Evolutionary conservation across 257 asterid genomes (phyloP).

Genomic region (Fraxinus excelsior): DNA sequence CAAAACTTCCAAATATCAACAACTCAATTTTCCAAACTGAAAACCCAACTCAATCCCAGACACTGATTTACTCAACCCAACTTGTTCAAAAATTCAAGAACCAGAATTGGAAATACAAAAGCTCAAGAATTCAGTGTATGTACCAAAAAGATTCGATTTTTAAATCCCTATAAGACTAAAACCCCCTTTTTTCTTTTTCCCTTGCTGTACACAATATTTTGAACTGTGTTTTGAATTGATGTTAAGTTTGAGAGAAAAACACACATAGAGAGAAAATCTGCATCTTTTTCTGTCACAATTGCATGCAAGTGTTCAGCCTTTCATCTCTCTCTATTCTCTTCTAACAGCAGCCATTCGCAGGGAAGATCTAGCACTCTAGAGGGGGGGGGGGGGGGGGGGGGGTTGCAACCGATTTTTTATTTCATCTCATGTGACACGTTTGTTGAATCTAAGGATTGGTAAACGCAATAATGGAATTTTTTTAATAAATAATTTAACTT

Average conservation of each 20-base stretch:
- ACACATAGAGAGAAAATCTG: neutral
- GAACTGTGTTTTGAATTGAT: neutral
- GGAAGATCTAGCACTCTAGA: neutral
- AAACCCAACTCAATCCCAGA: constrained; percentile 25
- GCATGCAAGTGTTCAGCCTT: neutral
- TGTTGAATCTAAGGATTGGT: neutral
- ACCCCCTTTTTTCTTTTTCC: neutral
- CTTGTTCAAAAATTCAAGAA: neutral
- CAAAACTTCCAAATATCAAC: neutral
- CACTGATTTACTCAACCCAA: constrained; percentile 13
- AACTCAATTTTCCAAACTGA: constrained; percentile 19
- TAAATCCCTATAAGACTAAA: neutral
- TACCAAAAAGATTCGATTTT: neutral
- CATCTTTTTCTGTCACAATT: neutral
- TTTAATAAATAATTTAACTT: neutral
- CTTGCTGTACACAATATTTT: neutral
- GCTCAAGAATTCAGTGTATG: neutral
- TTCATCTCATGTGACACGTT: neutral
- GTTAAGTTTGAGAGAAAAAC: neutral
- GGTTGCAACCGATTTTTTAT: neutral
- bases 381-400: neutral
- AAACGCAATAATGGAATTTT: neutral
- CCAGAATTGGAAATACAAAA: neutral
- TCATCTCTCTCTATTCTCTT: neutral
- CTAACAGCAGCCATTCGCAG: neutral